Conservation (phyloP, 148 eudicot genomes). For the Persicaria maculosa region DNA sequence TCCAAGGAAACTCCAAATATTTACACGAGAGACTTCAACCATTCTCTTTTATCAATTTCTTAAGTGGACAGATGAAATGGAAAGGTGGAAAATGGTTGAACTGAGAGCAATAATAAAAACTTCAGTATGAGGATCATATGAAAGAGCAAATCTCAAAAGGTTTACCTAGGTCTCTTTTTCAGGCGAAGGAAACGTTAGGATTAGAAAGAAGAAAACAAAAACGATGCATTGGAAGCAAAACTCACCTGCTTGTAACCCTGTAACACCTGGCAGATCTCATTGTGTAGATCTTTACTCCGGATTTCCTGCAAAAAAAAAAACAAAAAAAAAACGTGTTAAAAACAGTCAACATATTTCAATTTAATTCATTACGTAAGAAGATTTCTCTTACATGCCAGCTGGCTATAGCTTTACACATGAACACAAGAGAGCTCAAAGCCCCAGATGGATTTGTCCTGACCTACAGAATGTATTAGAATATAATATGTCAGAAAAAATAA, state of each 20-base stretch:
- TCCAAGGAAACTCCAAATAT: too few species aligned
- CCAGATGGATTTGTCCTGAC: slow-evolving; percentile 85
- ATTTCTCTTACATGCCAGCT: slow-evolving; percentile 86
- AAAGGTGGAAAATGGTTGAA: not conserved
- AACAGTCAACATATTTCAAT: not conserved
- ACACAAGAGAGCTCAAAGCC: slow-evolving; percentile 69
- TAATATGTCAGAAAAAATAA: not conserved
- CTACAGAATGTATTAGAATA: slow-evolving; percentile 32
- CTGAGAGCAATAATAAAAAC: not conserved
- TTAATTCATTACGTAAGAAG: not conserved
- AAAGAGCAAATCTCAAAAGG: not conserved
- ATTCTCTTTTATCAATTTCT: too few species aligned
- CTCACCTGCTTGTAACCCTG: slow-evolving; percentile 94
- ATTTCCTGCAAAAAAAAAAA: slow-evolving; percentile 55
- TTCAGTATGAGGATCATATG: not conserved
- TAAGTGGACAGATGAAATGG: too few species aligned
- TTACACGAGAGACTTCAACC: too few species aligned
- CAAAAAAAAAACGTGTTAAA: slow-evolving; percentile 5
- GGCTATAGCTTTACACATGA: slow-evolving; percentile 82
- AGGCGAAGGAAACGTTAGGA: not conserved
- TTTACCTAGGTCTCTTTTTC: not conserved
- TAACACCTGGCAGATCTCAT: slow-evolving; percentile 81
- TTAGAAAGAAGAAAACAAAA: not conserved
- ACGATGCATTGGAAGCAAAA: not conserved
- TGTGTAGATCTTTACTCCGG: slow-evolving; percentile 76